phyloP scores from a whole-genome alignment of 257 asterid genomes.

The Plectranthus barbatus region DNA sequence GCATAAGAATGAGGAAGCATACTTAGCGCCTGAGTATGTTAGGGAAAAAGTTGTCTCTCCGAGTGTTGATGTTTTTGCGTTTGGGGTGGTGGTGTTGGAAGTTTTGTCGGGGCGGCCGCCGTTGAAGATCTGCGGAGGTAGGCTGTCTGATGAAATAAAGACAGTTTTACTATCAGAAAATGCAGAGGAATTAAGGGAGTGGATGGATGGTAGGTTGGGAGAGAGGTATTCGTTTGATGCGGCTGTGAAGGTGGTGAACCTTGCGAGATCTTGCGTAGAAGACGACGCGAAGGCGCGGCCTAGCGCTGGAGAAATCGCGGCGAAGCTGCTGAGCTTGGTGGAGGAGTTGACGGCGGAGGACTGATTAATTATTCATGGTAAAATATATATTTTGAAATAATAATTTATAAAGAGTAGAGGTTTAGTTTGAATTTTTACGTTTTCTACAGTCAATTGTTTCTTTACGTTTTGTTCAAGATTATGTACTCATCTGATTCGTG shows the following conservation, averaged over 20 bases:
- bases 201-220: constrained; percentile 69
- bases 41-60: constrained; percentile 21
- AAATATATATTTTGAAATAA: too few relatives aligned
- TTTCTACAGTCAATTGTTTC: too few relatives aligned
- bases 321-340: constrained; percentile 53
- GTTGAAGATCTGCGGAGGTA: constrained; percentile 17
- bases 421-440: too few relatives aligned
- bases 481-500: too few relatives aligned
- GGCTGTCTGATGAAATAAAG: constrained; percentile 42
- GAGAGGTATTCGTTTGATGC: constrained; percentile 56
- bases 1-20: constrained; percentile 27
- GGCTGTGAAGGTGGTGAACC: constrained; percentile 51
- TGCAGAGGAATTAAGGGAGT: constrained; percentile 45
- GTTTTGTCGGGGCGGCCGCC: constrained; percentile 58
- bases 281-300: constrained; percentile 58
- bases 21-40: constrained; percentile 51
- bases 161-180: constrained; percentile 32
- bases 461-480: too few relatives aligned
- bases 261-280: constrained; percentile 70
- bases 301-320: constrained; percentile 67
- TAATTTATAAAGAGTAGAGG: too few relatives aligned
- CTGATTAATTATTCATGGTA: too few relatives aligned
- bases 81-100: constrained; percentile 71
- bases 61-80: constrained; percentile 53
- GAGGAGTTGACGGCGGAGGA: constrained; percentile 42